Evolutionary conservation across 148 eudicot species (phyloP).

Genomic region (Amaranthus hypochondriacus): DNA sequence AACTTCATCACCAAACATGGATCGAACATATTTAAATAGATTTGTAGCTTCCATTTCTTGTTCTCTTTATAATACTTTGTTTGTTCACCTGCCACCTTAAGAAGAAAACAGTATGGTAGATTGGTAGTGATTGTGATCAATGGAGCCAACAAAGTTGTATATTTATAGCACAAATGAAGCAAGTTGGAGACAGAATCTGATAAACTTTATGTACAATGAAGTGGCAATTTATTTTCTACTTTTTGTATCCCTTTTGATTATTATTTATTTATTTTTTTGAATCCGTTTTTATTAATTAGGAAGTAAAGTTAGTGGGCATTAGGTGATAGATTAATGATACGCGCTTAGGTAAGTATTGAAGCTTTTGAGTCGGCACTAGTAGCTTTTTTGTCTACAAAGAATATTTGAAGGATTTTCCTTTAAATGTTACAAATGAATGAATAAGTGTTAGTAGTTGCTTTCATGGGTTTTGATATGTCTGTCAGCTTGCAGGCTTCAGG

Average conservation of each 20-base stretch:
- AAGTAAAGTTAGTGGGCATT: too few species aligned
- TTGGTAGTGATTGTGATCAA: too few species aligned
- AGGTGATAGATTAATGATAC: too few species aligned
- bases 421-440: background rate
- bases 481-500: background rate
- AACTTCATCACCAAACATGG: background rate
- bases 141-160: background rate
- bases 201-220: background rate
- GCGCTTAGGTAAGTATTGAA: too few species aligned
- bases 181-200: conserved; percentile 1
- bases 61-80: background rate
- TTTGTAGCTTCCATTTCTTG: background rate
- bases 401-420: too few species aligned
- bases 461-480: background rate
- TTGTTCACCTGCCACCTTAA: too few species aligned
- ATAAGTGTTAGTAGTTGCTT: background rate
- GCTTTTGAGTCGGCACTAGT: conserved; percentile 1
- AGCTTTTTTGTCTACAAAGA: too few species aligned
- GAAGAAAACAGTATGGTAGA: background rate
- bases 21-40: background rate
- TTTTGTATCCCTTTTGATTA: background rate
- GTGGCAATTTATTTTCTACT: background rate
- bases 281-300: background rate
- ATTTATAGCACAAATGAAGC: background rate
- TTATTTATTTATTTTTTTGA: background rate